Base-by-base conservation (phyloP, 371 early-diverging fungal species). In the Rhizopus delemar region DNA sequence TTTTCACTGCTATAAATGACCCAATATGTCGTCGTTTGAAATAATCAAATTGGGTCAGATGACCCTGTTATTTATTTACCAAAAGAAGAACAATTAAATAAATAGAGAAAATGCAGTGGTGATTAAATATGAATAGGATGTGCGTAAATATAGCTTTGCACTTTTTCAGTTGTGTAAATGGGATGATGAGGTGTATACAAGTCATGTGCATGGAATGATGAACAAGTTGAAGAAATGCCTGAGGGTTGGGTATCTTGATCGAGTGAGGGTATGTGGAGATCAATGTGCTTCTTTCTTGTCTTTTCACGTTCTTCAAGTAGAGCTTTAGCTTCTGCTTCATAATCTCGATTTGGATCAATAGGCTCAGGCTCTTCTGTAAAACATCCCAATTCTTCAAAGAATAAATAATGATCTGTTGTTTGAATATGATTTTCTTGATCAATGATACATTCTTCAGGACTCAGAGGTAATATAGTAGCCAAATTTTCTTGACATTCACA, bases 331-430 rank as follows among this genome's bases (percentile, higher is more conserved):
- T 72, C 72, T 11, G 72, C 66, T n/a, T 72, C 72, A 57, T 72
- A 72, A n/a, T 72, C 69, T 11, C 65, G 54, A 8, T 53, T 52
- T 15, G 72, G 72, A 55, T 72, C 72, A 34, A 72, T 72, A 28
- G 62, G 63, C 35, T 72, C 69, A 16, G 72, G 72, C 32, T 72
- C 72, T 58, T 72, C 66, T 34, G 63, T 63, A 16, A 72, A 53
- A 33, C 52, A 63, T 16, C 72, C 72, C 4, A 72, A 54, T 58
- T 72, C 72, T 57, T 68, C 69, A 60, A 68, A 72, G 45, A 72
- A 72, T 22, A 38, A 8, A 38, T 22, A 8, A 7, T 13, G 13
- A 22, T 61, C 57, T 16, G 60, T 12, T 15, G 22, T 39, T 50
- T 49, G 53, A 13, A 70, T 70, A 54, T 70, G 70, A 15, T 70